Base-by-base conservation (phyloP, 441 rosid genomes). In the Erysimum pusillum region DNA sequence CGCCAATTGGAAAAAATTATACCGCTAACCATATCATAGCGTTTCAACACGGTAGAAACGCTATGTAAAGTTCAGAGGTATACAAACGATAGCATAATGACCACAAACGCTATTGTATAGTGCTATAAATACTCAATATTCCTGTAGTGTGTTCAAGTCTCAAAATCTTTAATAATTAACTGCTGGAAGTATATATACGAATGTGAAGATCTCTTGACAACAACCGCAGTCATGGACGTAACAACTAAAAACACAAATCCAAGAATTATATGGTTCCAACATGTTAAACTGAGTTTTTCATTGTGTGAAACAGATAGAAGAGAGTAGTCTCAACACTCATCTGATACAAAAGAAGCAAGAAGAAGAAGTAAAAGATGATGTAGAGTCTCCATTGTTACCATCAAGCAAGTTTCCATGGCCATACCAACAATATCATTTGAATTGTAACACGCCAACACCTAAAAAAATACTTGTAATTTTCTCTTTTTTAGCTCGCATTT, bases 141-240 rank as follows among this genome's bases (percentile, higher is more conserved):
- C 25, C 25, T 22, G 25, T 22, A 22, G 25, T 22, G 1, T 22
- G 3, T n/a, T n/a, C n/a, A n/a, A n/a, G n/a, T n/a, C n/a, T n/a
- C n/a, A n/a, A n/a, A n/a, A n/a, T n/a, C n/a, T n/a, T n/a, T n/a
- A n/a, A n/a, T n/a, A n/a, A n/a, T n/a, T n/a, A n/a, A n/a, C n/a
- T n/a, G n/a, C n/a, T n/a, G n/a, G n/a, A n/a, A n/a, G n/a, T n/a
- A n/a, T n/a, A n/a, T n/a, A n/a, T n/a, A 75, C 34, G 84, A 85
- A 53, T 91, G 90, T 71, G 91, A 91, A 85, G 67, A 82, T 73
- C 76, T 91, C 7, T 81, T 91, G 83, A 84, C 84, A 76, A 85
- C 93, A 48, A 82, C 87, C 3, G 84, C 87, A 62, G 87, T 86
- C 53, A 77, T 83, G 86, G 93, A 91, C 95, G 97, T 93, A 82